A percentile compares a stretch with the other conserved stretches of the same genome.
phyloP scores from a whole-genome alignment of 805 yeast genomes.

The Yarrowia sp. region DNA sequence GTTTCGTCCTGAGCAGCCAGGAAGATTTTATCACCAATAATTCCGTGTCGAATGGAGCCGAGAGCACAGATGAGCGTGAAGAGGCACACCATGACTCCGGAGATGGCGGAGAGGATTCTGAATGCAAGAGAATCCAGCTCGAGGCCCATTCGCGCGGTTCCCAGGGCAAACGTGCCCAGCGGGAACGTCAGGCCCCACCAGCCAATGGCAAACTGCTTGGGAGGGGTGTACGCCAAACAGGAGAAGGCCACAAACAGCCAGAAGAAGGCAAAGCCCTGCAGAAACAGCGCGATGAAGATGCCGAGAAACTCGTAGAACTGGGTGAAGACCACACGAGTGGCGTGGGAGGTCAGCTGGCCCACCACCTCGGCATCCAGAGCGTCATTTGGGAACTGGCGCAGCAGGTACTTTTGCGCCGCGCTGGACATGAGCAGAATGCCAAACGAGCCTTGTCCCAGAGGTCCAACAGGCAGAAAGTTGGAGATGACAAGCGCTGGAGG shows the following conservation, averaged over 20 bases:
- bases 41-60: constrained; percentile 46
- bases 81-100: constrained; percentile 60
- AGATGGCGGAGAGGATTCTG: constrained; percentile 66
- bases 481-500: constrained; percentile 63
- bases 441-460: constrained; percentile 84
- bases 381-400: constrained; percentile 43
- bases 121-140: constrained; percentile 63
- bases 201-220: constrained; percentile 56
- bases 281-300: constrained; percentile 54
- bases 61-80: constrained; percentile 53
- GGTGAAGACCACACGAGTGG: constrained; percentile 8
- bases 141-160: constrained; percentile 60
- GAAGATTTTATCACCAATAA: constrained; percentile 35
- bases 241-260: constrained; percentile 57
- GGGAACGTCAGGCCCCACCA: constrained; percentile 94
- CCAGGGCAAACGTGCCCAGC: constrained; percentile 77
- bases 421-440: constrained; percentile 65
- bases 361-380: constrained; percentile 47
- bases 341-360: constrained; percentile 39
- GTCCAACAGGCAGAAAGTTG: constrained; percentile 77
- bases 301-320: constrained; percentile 47
- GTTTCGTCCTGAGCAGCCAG: constrained; percentile 41
- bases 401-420: constrained; percentile 49
- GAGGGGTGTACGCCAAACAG: constrained; percentile 50
- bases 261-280: constrained; percentile 65